Conservation (phyloP, 2,329 filamentous ascomycete species). For the Didymella keratinophila region DNA sequence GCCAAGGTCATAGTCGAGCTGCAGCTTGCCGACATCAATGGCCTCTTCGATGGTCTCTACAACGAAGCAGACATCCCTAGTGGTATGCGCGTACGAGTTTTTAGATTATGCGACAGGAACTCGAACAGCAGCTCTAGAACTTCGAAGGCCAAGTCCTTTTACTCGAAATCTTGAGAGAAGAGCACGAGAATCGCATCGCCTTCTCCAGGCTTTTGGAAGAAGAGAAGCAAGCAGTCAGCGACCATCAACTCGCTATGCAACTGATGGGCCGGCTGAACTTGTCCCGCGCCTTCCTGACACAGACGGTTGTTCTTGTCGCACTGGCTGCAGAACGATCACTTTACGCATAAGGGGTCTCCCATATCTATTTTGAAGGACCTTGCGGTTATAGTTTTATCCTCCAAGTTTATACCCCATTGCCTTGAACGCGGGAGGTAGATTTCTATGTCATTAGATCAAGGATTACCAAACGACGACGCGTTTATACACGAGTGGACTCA, state of each 20-base stretch:
- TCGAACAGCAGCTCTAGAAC: conserved; percentile 12
- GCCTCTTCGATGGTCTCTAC: conserved; percentile 1
- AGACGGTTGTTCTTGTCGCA: no score
- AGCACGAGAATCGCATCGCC: conserved; percentile 14
- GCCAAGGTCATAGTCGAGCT: conserved; percentile 27
- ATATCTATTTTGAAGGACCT: no score
- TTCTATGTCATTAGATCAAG: no score
- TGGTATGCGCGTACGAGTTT: conserved; percentile 12
- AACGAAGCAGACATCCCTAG: neutral
- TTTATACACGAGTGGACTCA: no score
- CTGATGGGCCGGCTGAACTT: no score
- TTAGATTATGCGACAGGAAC: conserved; percentile 5
- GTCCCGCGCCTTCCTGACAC: no score
- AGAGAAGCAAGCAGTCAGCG: conserved; percentile 24
- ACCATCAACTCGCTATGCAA: conserved; percentile 24
- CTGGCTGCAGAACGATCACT: no score
- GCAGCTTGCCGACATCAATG: conserved; percentile 17
- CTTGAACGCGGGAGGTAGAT: no score
- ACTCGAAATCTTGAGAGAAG: conserved; percentile 22
- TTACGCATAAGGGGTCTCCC: no score
- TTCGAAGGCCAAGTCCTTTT: conserved; percentile 23
- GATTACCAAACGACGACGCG: no score
- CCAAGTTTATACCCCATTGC: no score
- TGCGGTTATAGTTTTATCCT: no score
- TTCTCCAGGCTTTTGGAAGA: conserved; percentile 22